Conservation (phyloP, 108 stramenopile genomes). For the Nitzschia putrida region DNA sequence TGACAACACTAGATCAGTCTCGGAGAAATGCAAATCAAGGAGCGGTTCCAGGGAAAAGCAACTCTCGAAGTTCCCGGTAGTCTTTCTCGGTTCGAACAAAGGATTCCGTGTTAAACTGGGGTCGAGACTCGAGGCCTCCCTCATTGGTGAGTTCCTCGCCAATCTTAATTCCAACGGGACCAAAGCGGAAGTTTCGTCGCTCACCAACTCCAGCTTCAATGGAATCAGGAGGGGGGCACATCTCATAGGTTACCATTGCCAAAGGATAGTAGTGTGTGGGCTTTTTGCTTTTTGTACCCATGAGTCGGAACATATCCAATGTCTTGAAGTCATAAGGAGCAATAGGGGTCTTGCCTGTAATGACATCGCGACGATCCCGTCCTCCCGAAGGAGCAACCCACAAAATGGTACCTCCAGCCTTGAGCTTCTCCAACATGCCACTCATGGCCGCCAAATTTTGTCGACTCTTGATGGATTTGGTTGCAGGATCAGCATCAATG, state of each 20-base stretch:
- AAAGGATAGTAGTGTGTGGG: constrained; percentile 93
- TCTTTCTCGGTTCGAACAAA: constrained; percentile 48
- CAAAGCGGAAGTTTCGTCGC: constrained; percentile 83
- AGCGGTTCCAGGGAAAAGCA: constrained; percentile 43
- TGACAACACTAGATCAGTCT: no score
- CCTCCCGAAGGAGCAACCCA: constrained; percentile 98
- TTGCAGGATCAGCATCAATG: constrained; percentile 92
- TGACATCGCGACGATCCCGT: constrained; percentile 84
- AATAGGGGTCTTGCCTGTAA: constrained; percentile 79
- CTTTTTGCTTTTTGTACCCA: constrained; percentile 86
- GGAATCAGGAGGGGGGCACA: constrained; percentile 93
- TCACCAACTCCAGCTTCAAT: constrained; percentile 84
- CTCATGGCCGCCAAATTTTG: constrained; percentile 91
- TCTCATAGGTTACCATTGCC: constrained; percentile 92
- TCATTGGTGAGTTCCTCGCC: constrained; percentile 70
- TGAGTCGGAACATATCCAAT: constrained; percentile 93
- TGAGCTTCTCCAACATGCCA: constrained; percentile 78
- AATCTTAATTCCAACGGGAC: constrained; percentile 73
- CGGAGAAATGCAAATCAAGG: neutral
- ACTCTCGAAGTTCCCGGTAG: constrained; percentile 55
- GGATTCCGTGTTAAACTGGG: constrained; percentile 68
- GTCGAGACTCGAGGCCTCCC: constrained; percentile 70
- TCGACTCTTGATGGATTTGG: constrained; percentile 79
- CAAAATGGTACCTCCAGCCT: constrained; percentile 81
- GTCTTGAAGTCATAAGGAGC: constrained; percentile 94